Evolutionary conservation across 2,329 filamentous ascomycete genomes (phyloP), one percentile per base, ranked within the genome.

Genomic region (Coniochaeta sp.): DNA sequence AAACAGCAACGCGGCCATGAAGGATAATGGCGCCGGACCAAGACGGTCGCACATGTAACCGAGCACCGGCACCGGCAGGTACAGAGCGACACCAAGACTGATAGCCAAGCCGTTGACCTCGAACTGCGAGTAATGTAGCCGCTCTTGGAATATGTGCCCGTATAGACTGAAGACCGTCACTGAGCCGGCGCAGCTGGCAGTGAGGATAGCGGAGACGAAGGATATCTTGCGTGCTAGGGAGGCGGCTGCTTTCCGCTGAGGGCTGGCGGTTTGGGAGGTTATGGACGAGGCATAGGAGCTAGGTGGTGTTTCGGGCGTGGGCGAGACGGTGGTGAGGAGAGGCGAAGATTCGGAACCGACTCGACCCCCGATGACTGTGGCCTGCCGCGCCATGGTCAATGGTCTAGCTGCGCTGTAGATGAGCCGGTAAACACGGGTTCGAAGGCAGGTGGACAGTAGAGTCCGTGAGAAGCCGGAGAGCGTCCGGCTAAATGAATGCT

Each of bases 161-260:
- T 98, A 99, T 34, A 99, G 85, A 38, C 92, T 96, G 78, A 95
- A 99, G 57, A 92, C 90, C 57, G 91, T 92, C 69, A 98, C 91
- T 68, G 91, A 96, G 63, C 93, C 95, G 33, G 92, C 93, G 72
- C 90, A 95, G 34, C 97, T 82, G 16, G 84, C 79, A 17, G 80
- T 79, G 17, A 85, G 64, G 33, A 86, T 79, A 31, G 85, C 80
- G 24, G 78, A 77, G 31, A 79, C 64, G 67, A 87, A 85, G 60
- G 84, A 80, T 54, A 82, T 60, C 65, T 73, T 64, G 61, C 79
- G 79, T 33, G 65, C 61, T 3, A 68, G 59, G 36, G 70, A 67
- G 59, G 72, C 75, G 58, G 65, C 67, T 28, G 47, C 47, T 36
- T 44, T 24, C 59, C 61, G 54, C 57, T 36, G 52, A 22, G 44